These are phyloP conservation scores for Rhodotorula sp. DNA, from an alignment of 1,284 basidiomycete genomes.

Conservation along the genomic window DNA sequence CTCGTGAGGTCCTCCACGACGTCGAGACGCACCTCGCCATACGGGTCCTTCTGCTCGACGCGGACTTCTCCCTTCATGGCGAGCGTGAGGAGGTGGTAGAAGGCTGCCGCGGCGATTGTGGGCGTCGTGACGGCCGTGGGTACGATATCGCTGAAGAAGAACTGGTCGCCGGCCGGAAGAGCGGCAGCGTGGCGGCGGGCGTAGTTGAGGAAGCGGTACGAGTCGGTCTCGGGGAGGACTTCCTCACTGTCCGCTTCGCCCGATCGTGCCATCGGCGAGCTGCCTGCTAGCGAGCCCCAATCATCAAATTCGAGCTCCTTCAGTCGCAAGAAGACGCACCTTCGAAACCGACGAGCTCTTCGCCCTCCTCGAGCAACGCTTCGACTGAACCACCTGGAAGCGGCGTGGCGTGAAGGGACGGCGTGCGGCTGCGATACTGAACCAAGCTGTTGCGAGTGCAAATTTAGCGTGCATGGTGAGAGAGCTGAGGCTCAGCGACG, in stretches of 20 bases:
- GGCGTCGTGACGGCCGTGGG: constrained; percentile 40
- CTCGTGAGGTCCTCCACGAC: too few relatives aligned
- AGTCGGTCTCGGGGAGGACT: constrained; percentile 28
- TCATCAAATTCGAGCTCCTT: neutral
- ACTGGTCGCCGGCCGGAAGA: constrained; percentile 2
- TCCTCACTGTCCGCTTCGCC: constrained; percentile 2
- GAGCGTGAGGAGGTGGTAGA: constrained; percentile 47
- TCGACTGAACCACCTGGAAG: neutral
- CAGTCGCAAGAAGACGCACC: neutral
- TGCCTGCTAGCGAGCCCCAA: constrained; percentile 2
- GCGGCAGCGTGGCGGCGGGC: constrained; percentile 14
- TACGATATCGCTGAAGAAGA: constrained; percentile 39
- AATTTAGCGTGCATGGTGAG: fast-evolving
- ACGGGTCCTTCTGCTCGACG: constrained; percentile 46
- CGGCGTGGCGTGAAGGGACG: constrained; percentile 14
- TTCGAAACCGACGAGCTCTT: neutral
- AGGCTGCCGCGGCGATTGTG: constrained; percentile 45
- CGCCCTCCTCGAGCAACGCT: neutral
- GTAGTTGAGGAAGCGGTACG: constrained; percentile 37
- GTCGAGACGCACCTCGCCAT: constrained; percentile 43
- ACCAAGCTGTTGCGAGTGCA: neutral
- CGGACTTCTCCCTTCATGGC: constrained; percentile 39
- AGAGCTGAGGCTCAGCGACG: too few relatives aligned
- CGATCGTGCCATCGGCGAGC: neutral
- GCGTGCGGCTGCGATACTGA: constrained; percentile 13